phyloP scores from a whole-genome alignment of 2,329 filamentous ascomycete species.

The Coniochaeta prunicola region DNA sequence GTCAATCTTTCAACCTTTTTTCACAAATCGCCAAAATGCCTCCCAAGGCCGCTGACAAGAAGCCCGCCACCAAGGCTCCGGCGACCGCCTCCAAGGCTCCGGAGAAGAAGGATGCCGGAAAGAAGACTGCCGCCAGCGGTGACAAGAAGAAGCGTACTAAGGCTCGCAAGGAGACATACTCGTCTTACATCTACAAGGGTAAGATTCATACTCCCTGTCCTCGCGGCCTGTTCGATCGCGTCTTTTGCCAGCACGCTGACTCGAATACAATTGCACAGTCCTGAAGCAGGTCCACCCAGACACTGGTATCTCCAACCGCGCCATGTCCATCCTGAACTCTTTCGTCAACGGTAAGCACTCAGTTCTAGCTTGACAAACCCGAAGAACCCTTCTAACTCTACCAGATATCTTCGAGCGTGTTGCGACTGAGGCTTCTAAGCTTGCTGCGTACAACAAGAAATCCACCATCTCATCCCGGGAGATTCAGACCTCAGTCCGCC shows the following conservation, averaged over 20 bases:
- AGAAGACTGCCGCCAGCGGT: constrained; percentile 94
- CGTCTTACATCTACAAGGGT: constrained; percentile 99
- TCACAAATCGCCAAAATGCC: constrained; percentile 63
- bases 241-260: background rate
- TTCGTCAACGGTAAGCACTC: constrained; percentile 84
- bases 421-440: constrained; percentile 96
- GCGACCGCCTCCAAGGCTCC: constrained; percentile 60
- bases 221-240: constrained; percentile 6
- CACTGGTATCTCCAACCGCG: constrained; percentile 99
- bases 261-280: constrained; percentile 48
- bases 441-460: constrained; percentile 99
- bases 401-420: constrained; percentile 98
- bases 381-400: constrained; percentile 18
- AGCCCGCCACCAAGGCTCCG: constrained; percentile 95
- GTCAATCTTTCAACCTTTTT: constrained; percentile 9
- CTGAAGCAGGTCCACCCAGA: constrained; percentile 99
- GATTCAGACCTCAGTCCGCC: constrained; percentile 97
- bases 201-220: constrained; percentile 26
- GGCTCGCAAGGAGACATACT: constrained; percentile 99
- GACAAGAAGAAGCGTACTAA: constrained; percentile 99
- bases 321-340: constrained; percentile 99
- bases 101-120: constrained; percentile 99
- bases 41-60: constrained; percentile 98
- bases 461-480: constrained; percentile 98
- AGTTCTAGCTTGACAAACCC: too few species aligned